Conservation (phyloP, 2,329 filamentous ascomycete genomes). For the Calonectria montana region DNA sequence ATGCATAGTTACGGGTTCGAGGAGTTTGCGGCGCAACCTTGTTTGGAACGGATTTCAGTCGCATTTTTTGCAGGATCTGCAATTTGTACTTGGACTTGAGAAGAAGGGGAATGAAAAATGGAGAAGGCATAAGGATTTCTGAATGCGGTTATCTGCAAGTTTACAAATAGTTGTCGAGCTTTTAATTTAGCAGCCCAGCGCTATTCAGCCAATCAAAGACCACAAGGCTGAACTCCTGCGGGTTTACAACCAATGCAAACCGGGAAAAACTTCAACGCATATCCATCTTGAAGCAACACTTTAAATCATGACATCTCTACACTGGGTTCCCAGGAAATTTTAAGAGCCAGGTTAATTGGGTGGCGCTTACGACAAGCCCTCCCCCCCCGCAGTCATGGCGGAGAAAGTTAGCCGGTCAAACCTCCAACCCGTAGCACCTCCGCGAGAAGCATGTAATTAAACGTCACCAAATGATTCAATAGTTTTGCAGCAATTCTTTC, state of each 20-base stretch:
- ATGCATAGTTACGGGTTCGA: conserved; percentile 23
- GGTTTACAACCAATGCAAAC: not conserved
- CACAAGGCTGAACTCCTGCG: not conserved
- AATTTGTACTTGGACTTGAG: not conserved
- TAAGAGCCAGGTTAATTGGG: not conserved
- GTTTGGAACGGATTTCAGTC: conserved; percentile 9
- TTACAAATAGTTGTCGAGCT: not conserved
- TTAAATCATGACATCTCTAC: not conserved
- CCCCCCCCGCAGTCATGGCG: conserved; percentile 4
- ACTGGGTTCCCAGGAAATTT: not conserved
- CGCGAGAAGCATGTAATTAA: not conserved
- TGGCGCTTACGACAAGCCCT: not conserved
- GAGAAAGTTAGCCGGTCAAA: conserved; percentile 28
- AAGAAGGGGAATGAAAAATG: not conserved
- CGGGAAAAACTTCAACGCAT: too few relatives aligned
- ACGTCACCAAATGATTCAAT: conserved; percentile 13
- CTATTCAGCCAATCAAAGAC: not conserved
- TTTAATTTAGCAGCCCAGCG: not conserved
- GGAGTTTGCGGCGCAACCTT: conserved; percentile 35
- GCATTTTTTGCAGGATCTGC: conserved; percentile 13
- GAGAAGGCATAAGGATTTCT: not conserved
- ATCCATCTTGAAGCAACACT: too few relatives aligned
- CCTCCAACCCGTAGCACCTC: conserved; percentile 8
- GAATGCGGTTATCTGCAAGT: not conserved
- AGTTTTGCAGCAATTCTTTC: not conserved